Conservation (phyloP, 2,329 filamentous ascomycete species). For the Torrubiella hemipterigena region DNA sequence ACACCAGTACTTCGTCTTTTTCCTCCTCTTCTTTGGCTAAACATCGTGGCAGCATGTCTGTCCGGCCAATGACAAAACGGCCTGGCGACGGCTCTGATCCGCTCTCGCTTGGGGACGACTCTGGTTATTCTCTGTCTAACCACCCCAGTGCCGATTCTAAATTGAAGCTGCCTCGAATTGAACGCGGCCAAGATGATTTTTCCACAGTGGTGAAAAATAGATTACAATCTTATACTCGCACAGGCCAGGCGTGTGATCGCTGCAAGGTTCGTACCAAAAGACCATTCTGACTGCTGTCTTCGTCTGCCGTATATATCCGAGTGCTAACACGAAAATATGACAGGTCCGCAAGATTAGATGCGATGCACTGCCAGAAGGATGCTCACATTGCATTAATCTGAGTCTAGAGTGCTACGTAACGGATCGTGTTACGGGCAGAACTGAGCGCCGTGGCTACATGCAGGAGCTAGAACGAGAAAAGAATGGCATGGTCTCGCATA, state of each 20-base stretch:
- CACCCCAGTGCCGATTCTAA: too few species aligned
- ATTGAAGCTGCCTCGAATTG: constrained; percentile 36
- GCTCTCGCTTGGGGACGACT: too few species aligned
- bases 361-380: constrained; percentile 69
- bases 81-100: constrained; percentile 26
- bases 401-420: constrained; percentile 73
- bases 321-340: too few species aligned
- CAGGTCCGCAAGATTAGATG: constrained; percentile 80
- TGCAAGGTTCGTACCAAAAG: too few species aligned
- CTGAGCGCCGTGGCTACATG: constrained; percentile 65
- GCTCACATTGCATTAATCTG: constrained; percentile 68
- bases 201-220: constrained; percentile 44
- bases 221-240: constrained; percentile 45
- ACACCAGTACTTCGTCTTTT: too few species aligned
- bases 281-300: too few species aligned
- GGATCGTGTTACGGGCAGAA: constrained; percentile 74
- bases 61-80: constrained; percentile 27
- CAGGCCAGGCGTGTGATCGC: constrained; percentile 18
- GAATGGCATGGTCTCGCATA: constrained; percentile 50
- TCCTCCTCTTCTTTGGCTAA: background rate
- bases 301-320: too few species aligned
- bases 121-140: too few species aligned
- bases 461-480: constrained; percentile 66
- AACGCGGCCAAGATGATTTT: constrained; percentile 37
- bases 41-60: background rate